Evolutionary conservation across 2,329 filamentous ascomycete genomes (phyloP).

Genomic region (Piedraia hortae): DNA sequence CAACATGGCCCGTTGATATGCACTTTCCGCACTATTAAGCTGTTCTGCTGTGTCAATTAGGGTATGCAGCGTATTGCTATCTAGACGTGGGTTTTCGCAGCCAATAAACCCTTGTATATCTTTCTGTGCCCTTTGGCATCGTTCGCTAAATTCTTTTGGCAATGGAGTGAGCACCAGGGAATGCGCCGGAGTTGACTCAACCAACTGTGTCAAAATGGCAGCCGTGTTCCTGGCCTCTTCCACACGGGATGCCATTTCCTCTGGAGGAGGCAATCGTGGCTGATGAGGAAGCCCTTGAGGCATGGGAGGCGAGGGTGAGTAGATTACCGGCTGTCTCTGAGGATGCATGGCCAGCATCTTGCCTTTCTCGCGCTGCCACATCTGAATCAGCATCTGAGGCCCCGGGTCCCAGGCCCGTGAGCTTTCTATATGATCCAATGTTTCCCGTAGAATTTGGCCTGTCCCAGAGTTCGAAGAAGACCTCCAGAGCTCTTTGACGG

Average conservation of each 20-base stretch:
- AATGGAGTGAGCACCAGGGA: conserved; percentile 67
- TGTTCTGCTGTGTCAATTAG: conserved; percentile 90
- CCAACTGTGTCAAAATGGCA: conserved; percentile 71
- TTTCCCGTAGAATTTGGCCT: conserved; percentile 67
- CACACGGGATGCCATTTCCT: conserved; percentile 56
- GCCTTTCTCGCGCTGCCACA: conserved; percentile 77
- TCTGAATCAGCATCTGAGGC: conserved; percentile 39
- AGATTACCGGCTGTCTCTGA: conserved; percentile 1
- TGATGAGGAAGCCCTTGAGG: conserved; percentile 1
- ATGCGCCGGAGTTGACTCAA: conserved; percentile 52
- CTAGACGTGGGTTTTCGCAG: conserved; percentile 48
- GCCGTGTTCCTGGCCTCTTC: conserved; percentile 80
- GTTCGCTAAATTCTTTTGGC: conserved; percentile 69
- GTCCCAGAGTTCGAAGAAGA: conserved; percentile 46
- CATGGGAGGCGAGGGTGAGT: too few species aligned
- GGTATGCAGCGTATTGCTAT: conserved; percentile 80
- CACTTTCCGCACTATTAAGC: conserved; percentile 51
- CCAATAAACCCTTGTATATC: conserved; percentile 72
- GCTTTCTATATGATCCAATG: conserved; percentile 47
- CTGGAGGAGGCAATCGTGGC: conserved; percentile 29
- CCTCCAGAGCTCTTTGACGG: conserved; percentile 47
- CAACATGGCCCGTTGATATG: conserved; percentile 56
- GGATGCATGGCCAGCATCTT: conserved; percentile 4
- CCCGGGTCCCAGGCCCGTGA: conserved; percentile 50
- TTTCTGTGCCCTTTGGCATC: conserved; percentile 53